phyloP scores from a whole-genome alignment of 192 early-diverging fungal species.

The Coemansia sp. region DNA sequence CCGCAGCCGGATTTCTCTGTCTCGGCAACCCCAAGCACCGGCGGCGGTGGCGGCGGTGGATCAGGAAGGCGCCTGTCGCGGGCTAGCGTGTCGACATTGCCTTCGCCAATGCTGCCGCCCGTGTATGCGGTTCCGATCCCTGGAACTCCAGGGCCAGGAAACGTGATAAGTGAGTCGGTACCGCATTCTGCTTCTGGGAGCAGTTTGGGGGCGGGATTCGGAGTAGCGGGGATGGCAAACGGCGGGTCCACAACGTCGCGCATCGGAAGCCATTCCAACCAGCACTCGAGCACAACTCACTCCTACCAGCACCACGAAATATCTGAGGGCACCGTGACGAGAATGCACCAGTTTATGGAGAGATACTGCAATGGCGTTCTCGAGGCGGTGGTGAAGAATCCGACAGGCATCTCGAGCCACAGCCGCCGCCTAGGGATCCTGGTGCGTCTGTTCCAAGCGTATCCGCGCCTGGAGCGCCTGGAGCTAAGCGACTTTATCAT shows the following conservation, averaged over 20 bases:
- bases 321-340: conserved; percentile 52
- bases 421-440: conserved; percentile 42
- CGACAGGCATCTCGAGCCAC: conserved; percentile 54
- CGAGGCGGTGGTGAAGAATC: conserved; percentile 45
- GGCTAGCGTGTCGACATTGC: conserved; percentile 23
- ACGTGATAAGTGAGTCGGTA: conserved; percentile 49
- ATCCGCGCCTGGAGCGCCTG: conserved; percentile 53
- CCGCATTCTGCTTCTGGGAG: conserved; percentile 29
- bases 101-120: conserved; percentile 50
- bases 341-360: conserved; percentile 60
- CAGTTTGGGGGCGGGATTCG: conserved; percentile 43
- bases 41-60: conserved; percentile 11
- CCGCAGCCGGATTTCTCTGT: conserved; percentile 21
- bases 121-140: conserved; percentile 53
- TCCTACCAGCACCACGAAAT: conserved; percentile 48
- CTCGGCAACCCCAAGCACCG: conserved; percentile 27
- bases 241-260: conserved; percentile 22
- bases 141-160: conserved; percentile 52
- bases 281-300: conserved; percentile 18
- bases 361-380: conserved; percentile 50
- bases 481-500: conserved; percentile 58
- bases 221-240: neutral
- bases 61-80: conserved; percentile 36
- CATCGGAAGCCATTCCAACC: conserved; percentile 16
- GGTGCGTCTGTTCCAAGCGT: conserved; percentile 45